Evolutionary conservation across 306 rosid genomes (phyloP).

Genomic region (Pachyrhizus erosus): DNA sequence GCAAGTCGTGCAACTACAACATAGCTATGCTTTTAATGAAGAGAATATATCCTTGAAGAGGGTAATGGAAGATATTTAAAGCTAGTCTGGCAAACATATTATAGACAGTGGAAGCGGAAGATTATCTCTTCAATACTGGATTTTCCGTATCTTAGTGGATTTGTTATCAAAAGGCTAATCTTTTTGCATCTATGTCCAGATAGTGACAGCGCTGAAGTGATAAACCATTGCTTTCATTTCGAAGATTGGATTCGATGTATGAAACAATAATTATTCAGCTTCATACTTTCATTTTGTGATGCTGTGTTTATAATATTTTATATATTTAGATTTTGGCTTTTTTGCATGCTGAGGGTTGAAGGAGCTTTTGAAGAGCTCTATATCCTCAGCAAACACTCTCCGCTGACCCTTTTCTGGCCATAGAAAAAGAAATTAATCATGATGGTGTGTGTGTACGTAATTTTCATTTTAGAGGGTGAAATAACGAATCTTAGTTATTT

Average conservation of each 20-base stretch:
- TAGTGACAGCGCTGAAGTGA: slow-evolving; percentile 39
- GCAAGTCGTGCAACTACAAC: slow-evolving; percentile 8
- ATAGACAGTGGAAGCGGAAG: slow-evolving; percentile 39
- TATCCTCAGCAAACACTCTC: not conserved
- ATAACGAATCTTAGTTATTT: not conserved
- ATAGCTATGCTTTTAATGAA: slow-evolving; percentile 29
- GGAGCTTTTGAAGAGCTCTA: not conserved
- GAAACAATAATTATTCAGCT: slow-evolving; percentile 44
- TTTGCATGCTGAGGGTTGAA: slow-evolving; percentile 8
- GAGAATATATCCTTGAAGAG: slow-evolving; percentile 50
- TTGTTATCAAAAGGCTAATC: slow-evolving; percentile 50
- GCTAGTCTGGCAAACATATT: slow-evolving; percentile 48
- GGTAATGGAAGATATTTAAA: slow-evolving; percentile 37
- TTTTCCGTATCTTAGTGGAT: slow-evolving; percentile 50
- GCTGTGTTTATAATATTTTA: slow-evolving; percentile 13
- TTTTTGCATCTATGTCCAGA: slow-evolving; percentile 46
- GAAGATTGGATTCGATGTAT: slow-evolving; percentile 43
- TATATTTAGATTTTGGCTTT: slow-evolving; percentile 21
- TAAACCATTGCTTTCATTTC: slow-evolving; percentile 44
- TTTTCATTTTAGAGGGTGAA: not conserved
- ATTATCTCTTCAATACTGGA: slow-evolving; percentile 39
- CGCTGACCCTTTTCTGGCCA: not conserved
- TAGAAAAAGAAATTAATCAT: not conserved
- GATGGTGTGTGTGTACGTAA: not conserved
- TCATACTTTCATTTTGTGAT: slow-evolving; percentile 30